Conservation (phyloP, 169 alveolate genomes). For the Pseudocohnilembus persalinus region DNA sequence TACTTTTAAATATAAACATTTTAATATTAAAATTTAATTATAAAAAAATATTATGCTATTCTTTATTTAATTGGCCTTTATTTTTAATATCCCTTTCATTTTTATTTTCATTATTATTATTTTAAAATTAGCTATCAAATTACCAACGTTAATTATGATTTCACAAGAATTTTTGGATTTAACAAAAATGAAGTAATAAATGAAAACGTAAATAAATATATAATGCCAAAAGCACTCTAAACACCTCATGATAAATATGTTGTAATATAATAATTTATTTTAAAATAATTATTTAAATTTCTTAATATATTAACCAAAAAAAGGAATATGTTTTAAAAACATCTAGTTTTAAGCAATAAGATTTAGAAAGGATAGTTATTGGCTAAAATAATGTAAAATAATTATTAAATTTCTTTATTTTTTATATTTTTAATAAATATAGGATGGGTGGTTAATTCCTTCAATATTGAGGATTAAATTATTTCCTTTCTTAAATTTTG, state of each 20-base stretch:
- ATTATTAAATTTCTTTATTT: no score
- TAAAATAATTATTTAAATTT: no score
- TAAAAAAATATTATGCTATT: no score
- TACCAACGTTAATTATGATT: not conserved
- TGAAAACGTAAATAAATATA: not conserved
- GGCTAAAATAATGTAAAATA: not conserved
- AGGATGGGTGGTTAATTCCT: not conserved
- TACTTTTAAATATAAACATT: no score
- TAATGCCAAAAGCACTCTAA: not conserved
- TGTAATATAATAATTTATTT: not conserved
- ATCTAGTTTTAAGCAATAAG: not conserved
- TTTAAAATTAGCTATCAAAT: not conserved
- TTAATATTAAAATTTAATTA: no score
- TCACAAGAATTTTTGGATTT: not conserved
- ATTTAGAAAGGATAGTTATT: not conserved
- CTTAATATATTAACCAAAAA: no score
- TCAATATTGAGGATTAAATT: not conserved
- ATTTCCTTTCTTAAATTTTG: not conserved
- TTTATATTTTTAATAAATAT: no score
- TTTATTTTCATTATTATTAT: no score
- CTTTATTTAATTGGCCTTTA: no score
- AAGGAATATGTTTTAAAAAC: not conserved
- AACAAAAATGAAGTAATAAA: not conserved
- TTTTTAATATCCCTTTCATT: no score
- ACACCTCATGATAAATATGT: not conserved